Conservation (phyloP, 2,329 filamentous ascomycete genomes). For the Curvularia hawaiiensis region DNA sequence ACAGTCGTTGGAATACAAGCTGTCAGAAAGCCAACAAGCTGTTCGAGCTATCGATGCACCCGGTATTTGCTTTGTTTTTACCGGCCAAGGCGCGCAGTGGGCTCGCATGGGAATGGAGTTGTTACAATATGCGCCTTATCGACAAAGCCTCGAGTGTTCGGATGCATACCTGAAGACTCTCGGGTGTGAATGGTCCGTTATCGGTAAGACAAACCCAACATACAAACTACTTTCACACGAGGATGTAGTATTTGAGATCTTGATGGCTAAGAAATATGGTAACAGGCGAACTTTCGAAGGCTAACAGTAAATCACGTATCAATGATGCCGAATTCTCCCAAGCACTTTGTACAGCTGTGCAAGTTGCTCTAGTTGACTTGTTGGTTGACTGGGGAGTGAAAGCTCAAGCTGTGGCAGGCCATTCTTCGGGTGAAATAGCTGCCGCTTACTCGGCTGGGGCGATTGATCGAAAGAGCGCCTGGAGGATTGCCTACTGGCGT, state of each 20-base stretch:
- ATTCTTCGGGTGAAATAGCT: slow-evolving; percentile 41
- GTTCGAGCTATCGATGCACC: background rate
- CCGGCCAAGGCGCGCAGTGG: background rate
- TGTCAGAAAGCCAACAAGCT: background rate
- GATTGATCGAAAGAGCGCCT: slow-evolving; percentile 10
- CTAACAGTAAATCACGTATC: background rate
- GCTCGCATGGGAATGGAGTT: background rate
- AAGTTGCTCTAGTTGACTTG: slow-evolving; percentile 25
- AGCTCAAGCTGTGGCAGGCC: slow-evolving; percentile 25
- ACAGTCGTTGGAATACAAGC: background rate
- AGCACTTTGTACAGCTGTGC: slow-evolving; percentile 19
- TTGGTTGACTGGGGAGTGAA: slow-evolving; percentile 18
- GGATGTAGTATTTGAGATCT: background rate
- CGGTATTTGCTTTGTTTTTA: background rate
- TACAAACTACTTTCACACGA: background rate
- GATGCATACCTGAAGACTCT: background rate
- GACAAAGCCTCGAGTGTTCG: background rate
- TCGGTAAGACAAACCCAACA: background rate
- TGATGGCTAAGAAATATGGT: background rate
- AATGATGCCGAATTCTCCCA: slow-evolving; percentile 15
- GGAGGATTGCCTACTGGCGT: slow-evolving; percentile 17
- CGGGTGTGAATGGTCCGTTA: background rate
- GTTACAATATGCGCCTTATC: background rate
- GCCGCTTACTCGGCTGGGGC: slow-evolving; percentile 32
- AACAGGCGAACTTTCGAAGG: background rate